Conservation (phyloP, 2,329 filamentous ascomycete genomes). For the Arachnopeziza araneosa region DNA sequence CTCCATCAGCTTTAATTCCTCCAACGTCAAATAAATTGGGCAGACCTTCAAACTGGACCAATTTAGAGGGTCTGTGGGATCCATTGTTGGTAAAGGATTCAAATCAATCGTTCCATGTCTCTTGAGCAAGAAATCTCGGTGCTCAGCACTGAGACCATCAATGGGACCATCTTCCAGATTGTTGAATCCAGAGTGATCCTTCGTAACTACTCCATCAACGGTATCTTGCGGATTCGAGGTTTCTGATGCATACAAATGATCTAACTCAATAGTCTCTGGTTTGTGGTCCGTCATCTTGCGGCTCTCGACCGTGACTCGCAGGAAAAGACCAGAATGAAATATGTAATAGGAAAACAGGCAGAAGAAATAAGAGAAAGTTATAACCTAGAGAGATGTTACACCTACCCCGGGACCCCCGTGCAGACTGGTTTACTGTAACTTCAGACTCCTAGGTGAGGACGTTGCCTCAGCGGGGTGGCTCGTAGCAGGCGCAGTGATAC, state of each 20-base stretch:
- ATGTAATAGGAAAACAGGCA: background rate
- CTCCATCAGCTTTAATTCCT: background rate
- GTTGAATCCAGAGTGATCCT: background rate
- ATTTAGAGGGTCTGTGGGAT: conserved; percentile 47
- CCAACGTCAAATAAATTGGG: background rate
- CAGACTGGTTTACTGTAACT: background rate
- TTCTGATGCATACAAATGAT: background rate
- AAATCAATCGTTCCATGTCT: conserved; percentile 48
- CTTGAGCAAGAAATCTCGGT: conserved; percentile 42
- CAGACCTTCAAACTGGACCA: conserved; percentile 46
- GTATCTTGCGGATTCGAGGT: background rate
- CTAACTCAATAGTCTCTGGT: background rate
- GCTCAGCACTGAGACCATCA: conserved; percentile 23
- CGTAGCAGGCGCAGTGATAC: background rate
- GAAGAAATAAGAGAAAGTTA: background rate
- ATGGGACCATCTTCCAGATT: background rate
- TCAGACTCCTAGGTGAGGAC: background rate
- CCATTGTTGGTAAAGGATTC: conserved; percentile 44
- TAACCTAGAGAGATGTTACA: background rate
- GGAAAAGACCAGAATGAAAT: background rate
- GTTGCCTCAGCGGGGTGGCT: background rate
- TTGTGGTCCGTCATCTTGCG: background rate
- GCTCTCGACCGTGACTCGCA: background rate
- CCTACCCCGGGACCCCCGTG: background rate
- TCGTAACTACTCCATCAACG: background rate